Base-by-base conservation (phyloP, 176 grass and related monocot genomes). In the Musa beccarii region DNA sequence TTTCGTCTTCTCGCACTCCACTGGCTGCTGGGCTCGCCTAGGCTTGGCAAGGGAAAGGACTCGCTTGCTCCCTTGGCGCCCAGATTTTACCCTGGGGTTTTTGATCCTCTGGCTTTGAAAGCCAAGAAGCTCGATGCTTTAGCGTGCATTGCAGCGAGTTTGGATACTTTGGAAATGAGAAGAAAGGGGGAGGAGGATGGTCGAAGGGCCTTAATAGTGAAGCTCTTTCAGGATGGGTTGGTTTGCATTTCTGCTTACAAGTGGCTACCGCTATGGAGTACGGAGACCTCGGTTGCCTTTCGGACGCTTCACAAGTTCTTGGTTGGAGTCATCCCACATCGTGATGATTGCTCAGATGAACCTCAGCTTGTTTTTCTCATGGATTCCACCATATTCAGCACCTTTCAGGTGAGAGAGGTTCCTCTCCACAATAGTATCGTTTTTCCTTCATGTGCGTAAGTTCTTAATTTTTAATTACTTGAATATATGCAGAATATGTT, bases 71-170 rank as follows among this genome's bases (percentile, higher is more conserved):
- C 67, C 8, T 65, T 92, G 1, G 21, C 75, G 1, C 22, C 17
- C 49, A 81, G 68, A 49, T 90, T 97, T 68, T 90, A 90, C 75
- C 90, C 93, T 71, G 49, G 65, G 6, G 52, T 97, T 62, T 93
- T 93, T 2, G 93, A 97, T 53, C 88, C 93, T 62, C 86, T 97
- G 14, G 83, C 86, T 0, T 66, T 97, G 73, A 97, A 97, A 82
- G 90, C 90, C 34, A 97, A 90, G 80, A 97, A 97, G 68, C 84
- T 97, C 4, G 90, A 97, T 62, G 87, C 83, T 43, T 86, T 93
- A 19, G 71, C 86, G 14, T 68, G 84, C 66, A 79, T 83, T 69
- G 84, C 84, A 78, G 80, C 82, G 53, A 53, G 43, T 8, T 11
- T 78, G 16, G 73, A 68, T 49, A 53, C 13, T 61, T 63, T 49